A percentile compares a stretch with the other conserved stretches of the same genome.
These are phyloP conservation scores for Aristolochia contorta DNA, from an alignment of 164 flowering plant genomes.

Conservation along the genomic window DNA sequence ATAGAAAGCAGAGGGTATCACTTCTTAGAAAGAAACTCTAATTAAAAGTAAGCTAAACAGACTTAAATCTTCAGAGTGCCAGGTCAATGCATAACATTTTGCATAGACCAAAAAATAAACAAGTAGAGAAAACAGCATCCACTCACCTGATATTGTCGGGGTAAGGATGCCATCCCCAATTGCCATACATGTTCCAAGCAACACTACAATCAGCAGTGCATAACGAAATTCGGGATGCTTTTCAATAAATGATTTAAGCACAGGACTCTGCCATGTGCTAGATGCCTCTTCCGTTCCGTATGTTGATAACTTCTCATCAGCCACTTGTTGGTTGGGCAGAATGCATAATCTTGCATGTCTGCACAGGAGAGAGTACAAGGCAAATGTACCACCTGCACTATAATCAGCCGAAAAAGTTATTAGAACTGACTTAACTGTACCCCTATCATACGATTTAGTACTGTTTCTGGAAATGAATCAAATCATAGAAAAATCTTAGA, in stretches of 20 bases:
- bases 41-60: neutral
- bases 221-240: slow-evolving; percentile 37
- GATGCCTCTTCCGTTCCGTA: slow-evolving; percentile 23
- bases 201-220: slow-evolving; percentile 43
- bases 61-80: neutral
- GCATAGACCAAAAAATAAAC: neutral
- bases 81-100: neutral
- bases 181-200: slow-evolving; percentile 75
- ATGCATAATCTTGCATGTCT: slow-evolving; percentile 55
- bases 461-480: too few relatives aligned
- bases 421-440: neutral
- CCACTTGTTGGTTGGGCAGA: slow-evolving; percentile 51
- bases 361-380: slow-evolving; percentile 64
- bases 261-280: slow-evolving; percentile 38
- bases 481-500: too few relatives aligned
- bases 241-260: slow-evolving; percentile 37
- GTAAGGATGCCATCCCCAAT: slow-evolving; percentile 86
- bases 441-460: too few relatives aligned
- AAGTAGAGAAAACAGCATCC: neutral
- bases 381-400: slow-evolving; percentile 77
- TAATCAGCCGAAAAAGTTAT: neutral
- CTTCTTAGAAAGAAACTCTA: too few relatives aligned
- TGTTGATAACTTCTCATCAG: slow-evolving; percentile 41
- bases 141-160: slow-evolving; percentile 76
- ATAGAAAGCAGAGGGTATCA: neutral